Base-by-base conservation (phyloP, 441 rosid species). In the Sinapis alba region DNA sequence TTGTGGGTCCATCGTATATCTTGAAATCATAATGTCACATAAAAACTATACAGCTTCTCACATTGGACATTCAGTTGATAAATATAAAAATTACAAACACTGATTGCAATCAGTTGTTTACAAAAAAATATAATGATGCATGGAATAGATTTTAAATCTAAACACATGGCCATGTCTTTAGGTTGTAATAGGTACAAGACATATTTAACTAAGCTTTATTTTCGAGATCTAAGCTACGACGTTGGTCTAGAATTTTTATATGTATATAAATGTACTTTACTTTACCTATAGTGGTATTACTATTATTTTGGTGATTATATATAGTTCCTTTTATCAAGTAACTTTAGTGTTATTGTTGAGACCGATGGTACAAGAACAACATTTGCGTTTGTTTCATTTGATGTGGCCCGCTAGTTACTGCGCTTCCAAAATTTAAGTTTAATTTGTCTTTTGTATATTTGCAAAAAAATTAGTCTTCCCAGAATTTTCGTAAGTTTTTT, bases 161-260 rank as follows among this genome's bases (percentile, higher is more conserved):
- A 70, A 45, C 72, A 71, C 80, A 77, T 77, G 80, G 80, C 58
- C 67, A 45, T 77, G 76, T 77, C 71, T 58, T 70, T 71, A 47
- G 32, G 54, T 64, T 76, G 75, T 62, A 21, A 45, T 56, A 63
- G 50, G 61, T 76, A 69, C 71, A 64, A 43, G 62, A 69, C 67
- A 56, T 57, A 32, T 24, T 70, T 20, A 76, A 69, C 60, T 16
- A 54, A 69, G 28, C 47, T 62, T 27, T 63, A 28, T 69, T 71
- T 41, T 69, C 30, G 70, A 69, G 65, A 76, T 69, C 70, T 70
- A 76, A 54, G 65, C 27, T 41, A 18, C 34, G 68, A 61, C 57
- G 19, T 61, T 61, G 56, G 36, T 68, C 69, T 51, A 34, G 12
- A 67, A 27, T 74, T 28, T 38, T 15, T 62, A 18, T 13, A 4